These are phyloP conservation scores for Aspergillus ochraceoroseus DNA, from an alignment of 2,329 filamentous ascomycete genomes.

Conservation along the genomic window DNA sequence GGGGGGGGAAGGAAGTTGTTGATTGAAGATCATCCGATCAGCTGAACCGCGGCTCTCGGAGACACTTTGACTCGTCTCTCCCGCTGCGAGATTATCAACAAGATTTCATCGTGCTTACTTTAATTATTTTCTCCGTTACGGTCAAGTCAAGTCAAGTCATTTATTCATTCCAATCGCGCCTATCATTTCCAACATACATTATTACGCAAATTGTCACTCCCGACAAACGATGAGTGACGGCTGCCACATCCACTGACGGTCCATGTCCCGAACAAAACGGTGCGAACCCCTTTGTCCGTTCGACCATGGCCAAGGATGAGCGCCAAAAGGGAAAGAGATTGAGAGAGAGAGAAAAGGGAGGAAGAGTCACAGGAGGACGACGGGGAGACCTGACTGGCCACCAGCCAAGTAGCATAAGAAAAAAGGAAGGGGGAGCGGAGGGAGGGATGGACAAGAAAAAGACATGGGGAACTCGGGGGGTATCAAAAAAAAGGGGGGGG, in stretches of 20 bases:
- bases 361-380: constrained; percentile 6
- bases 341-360: constrained; percentile 11
- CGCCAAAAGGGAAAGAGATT: constrained; percentile 27
- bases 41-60: constrained; percentile 35
- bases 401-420: constrained; percentile 6
- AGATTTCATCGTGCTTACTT: too few relatives aligned
- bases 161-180: constrained; percentile 19
- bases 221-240: constrained; percentile 33
- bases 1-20: constrained; percentile 1
- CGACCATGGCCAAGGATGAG: constrained; percentile 24
- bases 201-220: constrained; percentile 24
- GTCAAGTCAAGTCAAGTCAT: too few relatives aligned
- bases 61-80: constrained; percentile 6
- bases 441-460: too few relatives aligned
- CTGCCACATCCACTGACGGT: constrained; percentile 30
- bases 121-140: too few relatives aligned
- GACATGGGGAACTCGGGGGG: constrained; percentile 19
- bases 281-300: constrained; percentile 10
- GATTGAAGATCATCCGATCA: constrained; percentile 9
- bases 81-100: constrained; percentile 28
- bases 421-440: too few relatives aligned
- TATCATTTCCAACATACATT: constrained; percentile 21
- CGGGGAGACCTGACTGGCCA: constrained; percentile 5
- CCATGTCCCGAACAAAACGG: constrained; percentile 10
- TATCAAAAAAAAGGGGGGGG: constrained; percentile 22